Conservation (phyloP, 2,329 filamentous ascomycete species). For the Ophiostoma piceae region DNA sequence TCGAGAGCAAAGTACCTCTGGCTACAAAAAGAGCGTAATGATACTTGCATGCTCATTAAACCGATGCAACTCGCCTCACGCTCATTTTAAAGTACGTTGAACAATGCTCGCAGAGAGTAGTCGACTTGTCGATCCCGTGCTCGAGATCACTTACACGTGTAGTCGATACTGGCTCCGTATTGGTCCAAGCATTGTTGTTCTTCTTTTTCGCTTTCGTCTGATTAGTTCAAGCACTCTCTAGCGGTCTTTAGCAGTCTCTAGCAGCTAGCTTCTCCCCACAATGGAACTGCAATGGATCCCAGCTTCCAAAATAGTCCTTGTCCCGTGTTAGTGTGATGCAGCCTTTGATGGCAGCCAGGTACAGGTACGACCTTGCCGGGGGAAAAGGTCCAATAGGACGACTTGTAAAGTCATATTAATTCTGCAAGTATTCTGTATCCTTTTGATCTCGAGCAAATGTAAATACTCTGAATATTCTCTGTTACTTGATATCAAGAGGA, state of each 20-base stretch:
- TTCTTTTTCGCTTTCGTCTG: neutral
- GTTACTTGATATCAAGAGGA: neutral
- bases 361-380: neutral
- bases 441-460: neutral
- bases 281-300: conserved; percentile 1
- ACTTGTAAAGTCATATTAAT: neutral
- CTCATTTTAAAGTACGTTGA: neutral
- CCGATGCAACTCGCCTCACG: neutral
- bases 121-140: conserved; percentile 13
- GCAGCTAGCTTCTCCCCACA: conserved; percentile 2
- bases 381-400: neutral
- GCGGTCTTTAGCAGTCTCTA: neutral
- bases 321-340: neutral
- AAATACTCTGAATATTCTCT: neutral
- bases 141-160: conserved; percentile 21
- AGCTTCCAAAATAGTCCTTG: neutral
- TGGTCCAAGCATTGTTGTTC: conserved; percentile 14
- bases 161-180: conserved; percentile 19
- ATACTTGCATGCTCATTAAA: neutral
- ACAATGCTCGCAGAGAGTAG: neutral
- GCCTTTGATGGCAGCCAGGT: neutral
- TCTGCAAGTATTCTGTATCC: no score
- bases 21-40: neutral
- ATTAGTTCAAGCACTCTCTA: neutral
- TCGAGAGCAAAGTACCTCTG: neutral